Conservation (phyloP, 1,284 basidiomycete species). For the Ceratobasidium sp. region DNA sequence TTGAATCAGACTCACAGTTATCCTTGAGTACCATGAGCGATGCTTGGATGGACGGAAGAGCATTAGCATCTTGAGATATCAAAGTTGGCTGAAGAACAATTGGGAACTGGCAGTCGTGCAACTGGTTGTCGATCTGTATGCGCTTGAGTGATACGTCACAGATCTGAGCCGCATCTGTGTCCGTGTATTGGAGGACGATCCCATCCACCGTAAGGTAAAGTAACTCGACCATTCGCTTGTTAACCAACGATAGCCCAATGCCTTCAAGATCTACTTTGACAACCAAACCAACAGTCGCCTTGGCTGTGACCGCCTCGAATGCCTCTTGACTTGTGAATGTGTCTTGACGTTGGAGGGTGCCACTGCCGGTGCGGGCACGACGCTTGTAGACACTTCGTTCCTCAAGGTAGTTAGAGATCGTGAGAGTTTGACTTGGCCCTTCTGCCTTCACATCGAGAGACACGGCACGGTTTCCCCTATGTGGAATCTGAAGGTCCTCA, state of each 20-base stretch:
- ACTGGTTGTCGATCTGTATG: conserved; percentile 96
- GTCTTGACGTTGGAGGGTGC: conserved; percentile 68
- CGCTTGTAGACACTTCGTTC: conserved; percentile 91
- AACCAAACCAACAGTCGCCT: conserved; percentile 72
- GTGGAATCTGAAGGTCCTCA: conserved; percentile 55
- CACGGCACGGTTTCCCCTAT: conserved; percentile 63
- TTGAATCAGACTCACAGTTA: conserved; percentile 70
- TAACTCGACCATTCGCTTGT: conserved; percentile 87
- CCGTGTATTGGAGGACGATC: conserved; percentile 86
- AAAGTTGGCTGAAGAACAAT: conserved; percentile 96
- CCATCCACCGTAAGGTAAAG: conserved; percentile 85
- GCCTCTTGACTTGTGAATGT: conserved; percentile 74
- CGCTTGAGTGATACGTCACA: conserved; percentile 85
- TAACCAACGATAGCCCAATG: conserved; percentile 92
- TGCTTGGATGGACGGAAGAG: conserved; percentile 89
- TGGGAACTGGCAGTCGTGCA: conserved; percentile 95
- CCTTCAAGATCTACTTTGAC: conserved; percentile 86
- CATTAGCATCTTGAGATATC: conserved; percentile 80
- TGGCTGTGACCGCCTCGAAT: conserved; percentile 86
- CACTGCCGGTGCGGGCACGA: conserved; percentile 60
- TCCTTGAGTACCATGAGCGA: conserved; percentile 93
- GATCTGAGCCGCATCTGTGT: conserved; percentile 82
- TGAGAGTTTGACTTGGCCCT: conserved; percentile 85
- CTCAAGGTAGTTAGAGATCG: conserved; percentile 87
- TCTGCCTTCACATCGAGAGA: conserved; percentile 95